Base-by-base conservation (phyloP, 106 monocot genomes). In the Alisma plantagoaquatica region DNA sequence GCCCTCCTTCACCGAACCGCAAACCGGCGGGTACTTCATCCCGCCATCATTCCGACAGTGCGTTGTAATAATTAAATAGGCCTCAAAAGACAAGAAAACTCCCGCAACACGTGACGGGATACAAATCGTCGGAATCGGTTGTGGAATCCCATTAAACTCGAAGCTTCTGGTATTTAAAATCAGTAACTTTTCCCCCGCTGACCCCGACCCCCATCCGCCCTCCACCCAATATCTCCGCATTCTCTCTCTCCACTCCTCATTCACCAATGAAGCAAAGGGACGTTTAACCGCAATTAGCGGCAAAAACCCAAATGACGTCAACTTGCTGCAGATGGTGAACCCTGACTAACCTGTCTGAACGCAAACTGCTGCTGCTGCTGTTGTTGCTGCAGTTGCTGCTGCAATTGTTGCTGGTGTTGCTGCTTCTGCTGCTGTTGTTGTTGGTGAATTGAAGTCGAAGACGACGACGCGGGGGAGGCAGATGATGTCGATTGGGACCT, bases 321-420 rank as follows among this genome's bases (percentile, higher is more conserved):
- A 18, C 44, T 31, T 28, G 23, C 46, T 2, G 45, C 56, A 60
- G n/a, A n/a, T n/a, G n/a, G n/a, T n/a, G n/a, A n/a, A n/a, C n/a
- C n/a, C 52, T 44, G 45, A 66, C 71, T 70, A 59, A 84, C 84
- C 75, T 78, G 78, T 30, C 71, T 75, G 52, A 72, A 61, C 35
- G 35, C 68, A 9, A 75, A 51, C 60, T 63, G 73, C 45, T 73
- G 73, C 47, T 75, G 75, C 38, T 73, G 67, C 15, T 66, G 65
- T 23, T 66, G 65, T 8, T 63, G 63, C 51, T 59, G 59, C 18
- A 53, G 69, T 41, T 53, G 60, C 43, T 69, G 61, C 21, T n/a
- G n/a, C n/a, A n/a, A n/a, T n/a, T n/a, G n/a, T n/a, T n/a, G n/a
- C n/a, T n/a, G n/a, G n/a, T n/a, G n/a, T n/a, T 46, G 61, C 12